phyloP scores from a whole-genome alignment of 345 rosid species.

The Gossypium sturtianum region DNA sequence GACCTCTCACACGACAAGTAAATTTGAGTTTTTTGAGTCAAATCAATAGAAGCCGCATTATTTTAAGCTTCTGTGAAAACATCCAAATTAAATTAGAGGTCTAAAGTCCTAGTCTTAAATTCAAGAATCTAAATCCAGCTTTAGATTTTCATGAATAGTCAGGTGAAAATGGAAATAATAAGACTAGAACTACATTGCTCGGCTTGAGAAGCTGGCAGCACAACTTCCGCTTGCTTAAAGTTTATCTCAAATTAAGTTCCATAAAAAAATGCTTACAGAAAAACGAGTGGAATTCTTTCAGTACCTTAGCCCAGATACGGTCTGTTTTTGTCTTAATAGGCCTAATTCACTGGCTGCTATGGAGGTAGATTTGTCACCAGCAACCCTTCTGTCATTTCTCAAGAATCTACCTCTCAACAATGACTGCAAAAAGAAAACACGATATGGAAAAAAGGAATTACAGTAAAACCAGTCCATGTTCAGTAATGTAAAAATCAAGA shows the following conservation, averaged over 20 bases:
- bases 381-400: constrained; percentile 61
- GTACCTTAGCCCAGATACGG: constrained; percentile 93
- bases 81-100: not conserved
- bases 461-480: not conserved
- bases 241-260: not conserved
- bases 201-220: not conserved
- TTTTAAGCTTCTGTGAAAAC: not conserved
- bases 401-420: constrained; percentile 88
- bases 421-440: constrained; percentile 46
- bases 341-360: constrained; percentile 83
- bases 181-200: not conserved
- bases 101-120: not conserved
- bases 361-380: constrained; percentile 49
- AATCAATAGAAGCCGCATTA: not conserved
- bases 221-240: not conserved
- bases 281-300: not conserved
- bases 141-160: not conserved
- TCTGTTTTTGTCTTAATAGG: constrained; percentile 74
- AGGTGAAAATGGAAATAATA: not conserved
- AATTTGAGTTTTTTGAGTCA: not conserved
- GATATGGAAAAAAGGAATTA: not conserved
- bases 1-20: too few species aligned
- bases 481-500: not conserved
- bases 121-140: not conserved
- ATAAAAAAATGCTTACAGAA: not conserved